Evolutionary conservation across 2,329 filamentous ascomycete species (phyloP).

Genomic region (Rhynchosporium agropyri): DNA sequence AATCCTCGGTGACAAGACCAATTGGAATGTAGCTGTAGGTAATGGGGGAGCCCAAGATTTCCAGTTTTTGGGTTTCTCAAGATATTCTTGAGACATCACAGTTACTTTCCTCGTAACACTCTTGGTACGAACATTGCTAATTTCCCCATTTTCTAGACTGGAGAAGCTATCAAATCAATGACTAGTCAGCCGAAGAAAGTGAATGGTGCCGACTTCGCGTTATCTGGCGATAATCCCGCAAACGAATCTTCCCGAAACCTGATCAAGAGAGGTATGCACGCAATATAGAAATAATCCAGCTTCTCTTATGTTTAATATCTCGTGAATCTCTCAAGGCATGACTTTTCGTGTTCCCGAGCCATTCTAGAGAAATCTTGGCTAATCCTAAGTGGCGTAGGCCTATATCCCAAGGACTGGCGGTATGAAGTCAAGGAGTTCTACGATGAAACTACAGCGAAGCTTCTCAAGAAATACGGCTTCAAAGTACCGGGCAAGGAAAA

Average conservation of each 20-base stretch:
- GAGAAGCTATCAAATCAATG: constrained; percentile 62
- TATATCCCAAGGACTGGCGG: constrained; percentile 65
- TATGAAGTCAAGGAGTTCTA: constrained; percentile 68
- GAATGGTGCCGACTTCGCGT: constrained; percentile 60
- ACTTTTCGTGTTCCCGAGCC: too few species aligned
- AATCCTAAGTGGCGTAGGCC: constrained; percentile 15
- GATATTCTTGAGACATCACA: too few species aligned
- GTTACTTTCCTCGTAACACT: too few species aligned
- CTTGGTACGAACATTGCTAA: too few species aligned
- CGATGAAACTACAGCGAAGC: constrained; percentile 58
- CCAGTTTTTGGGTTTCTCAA: too few species aligned
- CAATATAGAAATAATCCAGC: too few species aligned
- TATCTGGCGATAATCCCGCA: constrained; percentile 53
- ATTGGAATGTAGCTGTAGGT: constrained; percentile 58
- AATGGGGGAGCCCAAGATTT: too few species aligned
- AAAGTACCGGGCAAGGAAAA: constrained; percentile 50
- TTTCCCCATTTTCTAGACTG: constrained; percentile 48
- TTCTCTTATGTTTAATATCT: too few species aligned
- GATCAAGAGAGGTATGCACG: constrained; percentile 51
- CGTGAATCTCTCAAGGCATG: too few species aligned
- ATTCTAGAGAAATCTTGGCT: too few species aligned
- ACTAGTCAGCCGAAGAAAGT: constrained; percentile 54
- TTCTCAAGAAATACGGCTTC: constrained; percentile 68
- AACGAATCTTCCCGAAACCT: constrained; percentile 55
- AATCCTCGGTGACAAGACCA: constrained; percentile 59